These are phyloP conservation scores for Colletotrichum godetiae DNA, from an alignment of 2,329 filamentous ascomycete genomes.

Conservation along the genomic window DNA sequence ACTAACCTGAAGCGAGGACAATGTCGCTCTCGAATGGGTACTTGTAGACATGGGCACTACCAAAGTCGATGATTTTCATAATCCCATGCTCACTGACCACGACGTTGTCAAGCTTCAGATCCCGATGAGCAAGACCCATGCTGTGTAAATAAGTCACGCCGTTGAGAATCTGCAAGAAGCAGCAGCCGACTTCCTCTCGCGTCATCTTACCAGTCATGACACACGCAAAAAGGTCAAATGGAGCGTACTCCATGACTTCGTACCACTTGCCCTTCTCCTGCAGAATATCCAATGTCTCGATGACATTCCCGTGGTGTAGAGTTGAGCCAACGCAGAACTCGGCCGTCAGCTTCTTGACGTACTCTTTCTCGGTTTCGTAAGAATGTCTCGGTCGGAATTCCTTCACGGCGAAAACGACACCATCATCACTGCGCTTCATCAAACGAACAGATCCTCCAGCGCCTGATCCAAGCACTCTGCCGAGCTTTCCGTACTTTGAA, in stretches of 20 bases:
- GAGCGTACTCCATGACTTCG: constrained; percentile 99
- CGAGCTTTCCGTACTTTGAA: constrained; percentile 95
- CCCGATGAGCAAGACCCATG: constrained; percentile 93
- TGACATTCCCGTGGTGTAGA: constrained; percentile 96
- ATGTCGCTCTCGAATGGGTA: constrained; percentile 96
- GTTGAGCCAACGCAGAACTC: constrained; percentile 99
- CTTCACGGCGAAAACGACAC: constrained; percentile 95
- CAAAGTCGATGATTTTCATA: constrained; percentile 99
- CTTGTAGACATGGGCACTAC: constrained; percentile 94
- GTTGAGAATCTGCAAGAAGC: constrained; percentile 93
- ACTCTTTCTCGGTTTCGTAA: constrained; percentile 94
- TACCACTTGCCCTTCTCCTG: constrained; percentile 96
- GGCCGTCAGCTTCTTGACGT: constrained; percentile 97
- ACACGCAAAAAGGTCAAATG: constrained; percentile 94
- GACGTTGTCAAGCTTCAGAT: constrained; percentile 97
- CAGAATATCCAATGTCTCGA: constrained; percentile 96
- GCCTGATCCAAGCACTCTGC: constrained; percentile 91
- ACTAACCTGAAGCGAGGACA: constrained; percentile 81
- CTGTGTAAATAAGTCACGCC: constrained; percentile 95
- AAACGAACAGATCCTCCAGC: constrained; percentile 94
- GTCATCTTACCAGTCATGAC: constrained; percentile 99
- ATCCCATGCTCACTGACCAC: constrained; percentile 96
- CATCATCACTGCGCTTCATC: constrained; percentile 93
- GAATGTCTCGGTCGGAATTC: constrained; percentile 93
- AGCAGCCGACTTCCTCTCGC: constrained; percentile 89